Evolutionary conservation across 2,329 filamentous ascomycete genomes (phyloP).

Genomic region (Chaetomiaceae sp.): DNA sequence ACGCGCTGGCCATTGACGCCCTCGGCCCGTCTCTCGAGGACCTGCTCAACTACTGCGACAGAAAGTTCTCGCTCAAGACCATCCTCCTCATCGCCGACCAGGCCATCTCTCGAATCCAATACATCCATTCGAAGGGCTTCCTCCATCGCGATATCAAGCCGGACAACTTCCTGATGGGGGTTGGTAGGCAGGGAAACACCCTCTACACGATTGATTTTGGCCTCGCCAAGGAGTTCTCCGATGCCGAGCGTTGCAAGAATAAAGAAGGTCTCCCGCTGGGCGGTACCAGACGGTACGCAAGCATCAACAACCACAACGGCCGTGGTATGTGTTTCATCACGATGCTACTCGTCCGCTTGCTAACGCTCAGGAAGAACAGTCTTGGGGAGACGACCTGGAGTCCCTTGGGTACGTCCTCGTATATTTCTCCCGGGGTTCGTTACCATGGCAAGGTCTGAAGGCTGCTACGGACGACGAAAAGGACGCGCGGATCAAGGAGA

Average conservation of each 20-base stretch:
- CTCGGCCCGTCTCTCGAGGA: slow-evolving; percentile 93
- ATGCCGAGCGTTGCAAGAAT: slow-evolving; percentile 79
- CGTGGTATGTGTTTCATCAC: slow-evolving; percentile 58
- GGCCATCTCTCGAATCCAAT: slow-evolving; percentile 96
- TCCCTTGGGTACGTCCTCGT: slow-evolving; percentile 7
- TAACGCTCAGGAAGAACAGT: slow-evolving; percentile 63
- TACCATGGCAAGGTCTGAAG: slow-evolving; percentile 3
- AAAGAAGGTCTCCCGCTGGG: slow-evolving; percentile 70
- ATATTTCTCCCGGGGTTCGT: slow-evolving; percentile 2
- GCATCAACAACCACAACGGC: slow-evolving; percentile 95
- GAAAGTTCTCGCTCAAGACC: slow-evolving; percentile 97
- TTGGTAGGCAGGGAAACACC: slow-evolving; percentile 96
- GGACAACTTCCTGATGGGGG: slow-evolving; percentile 98
- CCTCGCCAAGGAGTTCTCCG: slow-evolving; percentile 96
- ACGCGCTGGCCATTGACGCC: slow-evolving; percentile 95
- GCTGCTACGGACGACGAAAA: not conserved
- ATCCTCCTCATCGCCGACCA: slow-evolving; percentile 93
- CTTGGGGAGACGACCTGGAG: slow-evolving; percentile 32
- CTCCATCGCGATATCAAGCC: slow-evolving; percentile 99
- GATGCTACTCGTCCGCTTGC: slow-evolving; percentile 27
- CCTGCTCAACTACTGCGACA: slow-evolving; percentile 98
- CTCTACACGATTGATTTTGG: slow-evolving; percentile 99
- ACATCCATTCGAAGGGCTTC: slow-evolving; percentile 98
- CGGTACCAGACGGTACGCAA: slow-evolving; percentile 93
- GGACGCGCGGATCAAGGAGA: slow-evolving; percentile 3